Evolutionary conservation across 257 asterid genomes (phyloP), one percentile per base, ranked within the genome.

Genomic region (Salvia hispanica): DNA sequence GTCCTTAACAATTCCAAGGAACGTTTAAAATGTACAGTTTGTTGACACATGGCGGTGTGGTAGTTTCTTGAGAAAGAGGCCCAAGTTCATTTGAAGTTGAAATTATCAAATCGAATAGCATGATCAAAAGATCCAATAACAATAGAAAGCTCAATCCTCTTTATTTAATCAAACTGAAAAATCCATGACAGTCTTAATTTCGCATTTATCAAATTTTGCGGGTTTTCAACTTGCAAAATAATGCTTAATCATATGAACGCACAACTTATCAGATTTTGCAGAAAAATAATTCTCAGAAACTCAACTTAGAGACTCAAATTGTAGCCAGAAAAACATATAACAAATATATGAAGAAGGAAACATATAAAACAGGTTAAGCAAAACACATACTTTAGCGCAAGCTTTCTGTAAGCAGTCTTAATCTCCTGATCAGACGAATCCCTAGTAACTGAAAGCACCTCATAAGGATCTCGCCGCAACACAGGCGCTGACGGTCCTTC

Each of bases 351-450:
- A 10, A 9, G 36, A 16, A 16, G 10, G 1, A 16, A 60, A 54
- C 31, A 16, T 39, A 11, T 25, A 5, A 67, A 28, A 55, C 13
- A 18, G 36, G 14, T 12, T 34, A 12, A 72, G 1, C 7, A 14
- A 34, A 58, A 28, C 33, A 71, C 88, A 50, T 81, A 94, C 99
- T 91, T 94, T 65, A 94, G 95, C 71, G 99, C 99, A 73, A 94
- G 98, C 84, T 89, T 94, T 71, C 99, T 80, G 66, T 94, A 94
- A 69, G 99, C 96, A 75, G 96, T 87, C 81, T 94, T 94, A 65
- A 94, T 91, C 66, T 94, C 99, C 79, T 94, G 96, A 77, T 94
- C 99, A 68, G 97, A 82, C 62, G 96, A 82, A 61, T 94, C 99
- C 76, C 85, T 88, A 12, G 96, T 51, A 11, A 91, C 99, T 39